Percentiles rank a stretch among this genome's conserved stretches.
Evolutionary conservation across 345 rosid species (phyloP).

Genomic region (Cardamine chenopodiifolia): DNA sequence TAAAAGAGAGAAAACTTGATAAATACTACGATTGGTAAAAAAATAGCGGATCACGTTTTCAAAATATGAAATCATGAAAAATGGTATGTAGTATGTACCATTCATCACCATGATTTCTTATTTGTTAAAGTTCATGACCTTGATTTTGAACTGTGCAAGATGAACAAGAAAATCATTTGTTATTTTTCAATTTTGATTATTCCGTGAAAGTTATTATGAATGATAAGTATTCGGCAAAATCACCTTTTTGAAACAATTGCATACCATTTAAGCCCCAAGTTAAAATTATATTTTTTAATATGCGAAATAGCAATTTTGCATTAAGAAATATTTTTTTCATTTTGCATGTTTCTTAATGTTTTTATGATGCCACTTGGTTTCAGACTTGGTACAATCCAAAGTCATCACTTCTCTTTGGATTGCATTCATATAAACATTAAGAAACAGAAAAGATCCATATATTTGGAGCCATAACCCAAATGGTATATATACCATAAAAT

Average conservation of each 20-base stretch:
- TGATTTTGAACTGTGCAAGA: not conserved
- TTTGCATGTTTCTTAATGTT: not conserved
- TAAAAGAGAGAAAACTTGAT: not conserved
- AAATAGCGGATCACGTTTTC: not conserved
- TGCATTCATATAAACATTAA: too few species aligned
- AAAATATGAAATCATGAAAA: not conserved
- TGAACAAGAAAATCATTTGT: not conserved
- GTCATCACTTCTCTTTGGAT: too few species aligned
- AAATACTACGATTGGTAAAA: not conserved
- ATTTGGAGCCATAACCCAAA: too few species aligned
- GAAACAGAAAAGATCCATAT: too few species aligned
- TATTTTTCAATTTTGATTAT: not conserved
- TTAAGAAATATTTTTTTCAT: not conserved
- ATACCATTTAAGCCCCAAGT: not conserved
- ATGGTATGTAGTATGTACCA: not conserved
- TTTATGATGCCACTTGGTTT: not conserved
- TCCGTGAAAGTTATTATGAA: not conserved
- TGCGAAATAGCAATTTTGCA: not conserved
- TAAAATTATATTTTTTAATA: too few species aligned
- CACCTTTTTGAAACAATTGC: not conserved
- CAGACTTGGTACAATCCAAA: too few species aligned
- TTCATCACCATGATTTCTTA: not conserved
- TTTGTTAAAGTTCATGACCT: too few species aligned
- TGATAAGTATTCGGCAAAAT: not conserved
- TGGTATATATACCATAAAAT: too few species aligned